Evolutionary conservation across 1,284 basidiomycete genomes (phyloP).

Genomic region (Microbotryum saponariae): DNA sequence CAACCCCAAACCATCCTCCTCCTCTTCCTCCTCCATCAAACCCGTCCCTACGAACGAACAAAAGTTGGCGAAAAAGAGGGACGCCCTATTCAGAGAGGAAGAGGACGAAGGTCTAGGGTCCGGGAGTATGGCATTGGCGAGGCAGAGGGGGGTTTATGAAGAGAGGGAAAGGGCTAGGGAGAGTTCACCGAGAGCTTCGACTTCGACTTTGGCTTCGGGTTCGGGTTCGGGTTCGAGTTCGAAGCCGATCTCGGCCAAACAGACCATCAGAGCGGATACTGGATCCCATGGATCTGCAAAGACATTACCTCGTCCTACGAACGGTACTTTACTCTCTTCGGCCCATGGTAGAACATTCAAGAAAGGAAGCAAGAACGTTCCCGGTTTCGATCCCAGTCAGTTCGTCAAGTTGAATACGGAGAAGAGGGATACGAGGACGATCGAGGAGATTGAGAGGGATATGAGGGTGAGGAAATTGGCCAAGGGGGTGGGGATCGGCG

Average conservation of each 20-base stretch:
- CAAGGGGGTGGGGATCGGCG: background rate
- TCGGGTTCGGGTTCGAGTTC: background rate
- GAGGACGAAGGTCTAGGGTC: constrained; percentile 19
- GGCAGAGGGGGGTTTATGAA: background rate
- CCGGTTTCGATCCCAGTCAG: constrained; percentile 22
- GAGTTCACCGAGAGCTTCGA: too few relatives aligned
- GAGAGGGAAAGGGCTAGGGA: too few relatives aligned
- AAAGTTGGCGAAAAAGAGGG: constrained; percentile 10
- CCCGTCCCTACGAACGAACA: constrained; percentile 17
- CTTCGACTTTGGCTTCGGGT: too few relatives aligned
- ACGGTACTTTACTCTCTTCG: background rate
- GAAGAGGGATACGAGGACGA: constrained; percentile 34
- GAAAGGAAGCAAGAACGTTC: background rate
- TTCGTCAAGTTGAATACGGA: constrained; percentile 27
- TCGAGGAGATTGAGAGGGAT: constrained; percentile 37
- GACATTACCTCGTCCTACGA: background rate
- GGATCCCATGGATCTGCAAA: too few relatives aligned
- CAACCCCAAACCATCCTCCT: constrained; percentile 4
- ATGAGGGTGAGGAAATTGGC: constrained; percentile 17
- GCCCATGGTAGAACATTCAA: constrained; percentile 10
- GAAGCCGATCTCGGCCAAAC: background rate
- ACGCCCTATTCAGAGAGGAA: constrained; percentile 18
- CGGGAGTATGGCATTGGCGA: constrained; percentile 22
- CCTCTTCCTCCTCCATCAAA: background rate
- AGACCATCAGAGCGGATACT: background rate